Evolutionary conservation across 106 monocot species (phyloP).

Genomic region (Acorus calamus): DNA sequence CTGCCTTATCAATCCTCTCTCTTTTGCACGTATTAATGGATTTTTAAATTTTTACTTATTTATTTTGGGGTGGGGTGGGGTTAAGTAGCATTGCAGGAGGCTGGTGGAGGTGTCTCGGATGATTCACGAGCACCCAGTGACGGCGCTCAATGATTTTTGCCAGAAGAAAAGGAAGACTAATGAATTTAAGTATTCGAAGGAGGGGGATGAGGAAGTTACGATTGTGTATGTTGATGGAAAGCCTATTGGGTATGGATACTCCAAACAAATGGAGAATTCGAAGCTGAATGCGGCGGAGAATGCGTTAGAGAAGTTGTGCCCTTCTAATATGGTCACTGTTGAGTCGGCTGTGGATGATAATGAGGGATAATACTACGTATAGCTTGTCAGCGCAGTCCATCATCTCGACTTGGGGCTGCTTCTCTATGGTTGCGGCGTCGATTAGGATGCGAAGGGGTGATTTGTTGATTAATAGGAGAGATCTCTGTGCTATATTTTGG

Average conservation of each 20-base stretch:
- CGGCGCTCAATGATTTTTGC: constrained; percentile 35
- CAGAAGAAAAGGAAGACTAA: constrained; percentile 32
- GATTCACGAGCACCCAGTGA: constrained; percentile 42
- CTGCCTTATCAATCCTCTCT: no score
- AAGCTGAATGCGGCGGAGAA: constrained; percentile 63
- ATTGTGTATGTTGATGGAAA: constrained; percentile 43
- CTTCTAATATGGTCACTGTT: background rate
- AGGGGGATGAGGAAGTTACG: constrained; percentile 8
- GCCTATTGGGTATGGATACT: constrained; percentile 26
- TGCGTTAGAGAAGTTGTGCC: constrained; percentile 29
- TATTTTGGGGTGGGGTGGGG: background rate
- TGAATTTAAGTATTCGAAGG: constrained; percentile 24
- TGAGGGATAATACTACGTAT: constrained; percentile 28
- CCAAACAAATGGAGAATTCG: constrained; percentile 38
- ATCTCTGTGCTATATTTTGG: no score
- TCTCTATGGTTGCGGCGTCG: no score
- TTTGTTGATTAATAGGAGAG: no score
- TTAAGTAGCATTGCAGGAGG: constrained; percentile 21
- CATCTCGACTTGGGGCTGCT: no score
- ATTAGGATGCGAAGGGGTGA: no score
- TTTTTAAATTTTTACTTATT: background rate
- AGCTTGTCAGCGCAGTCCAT: no score
- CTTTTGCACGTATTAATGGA: no score
- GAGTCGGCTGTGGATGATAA: constrained; percentile 4
- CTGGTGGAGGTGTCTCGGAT: constrained; percentile 45